Percentiles rank a stretch among this genome's conserved stretches.
Conservation (phyloP, 2,329 filamentous ascomycete genomes). For the Lachnellula subtilissima region DNA sequence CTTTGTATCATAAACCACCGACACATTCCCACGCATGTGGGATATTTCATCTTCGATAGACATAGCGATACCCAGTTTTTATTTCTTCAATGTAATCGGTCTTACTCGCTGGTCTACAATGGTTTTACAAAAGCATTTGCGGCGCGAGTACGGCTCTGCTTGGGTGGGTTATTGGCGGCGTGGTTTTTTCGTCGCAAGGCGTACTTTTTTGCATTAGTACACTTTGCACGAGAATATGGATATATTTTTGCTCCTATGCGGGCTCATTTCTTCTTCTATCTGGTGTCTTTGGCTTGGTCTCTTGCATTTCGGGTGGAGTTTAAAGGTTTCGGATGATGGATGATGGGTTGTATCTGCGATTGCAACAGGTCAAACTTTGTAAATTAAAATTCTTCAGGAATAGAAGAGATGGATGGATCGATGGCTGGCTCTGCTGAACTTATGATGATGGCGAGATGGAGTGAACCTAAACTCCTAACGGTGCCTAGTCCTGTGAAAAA, state of each 20-base stretch:
- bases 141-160: constrained; percentile 16
- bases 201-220: constrained; percentile 1
- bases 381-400: constrained; percentile 26
- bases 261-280: constrained; percentile 23
- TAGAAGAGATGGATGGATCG: constrained; percentile 15
- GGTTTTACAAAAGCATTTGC: constrained; percentile 28
- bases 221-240: constrained; percentile 5
- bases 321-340: constrained; percentile 9
- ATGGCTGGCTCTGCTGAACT: neutral
- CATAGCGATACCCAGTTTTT: constrained; percentile 31
- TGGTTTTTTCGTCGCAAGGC: constrained; percentile 6
- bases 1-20: constrained; percentile 29
- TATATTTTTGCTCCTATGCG: constrained; percentile 14
- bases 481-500: too few species aligned
- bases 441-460: neutral
- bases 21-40: constrained; percentile 23
- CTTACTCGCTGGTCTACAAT: constrained; percentile 22
- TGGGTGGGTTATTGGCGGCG: constrained; percentile 17
- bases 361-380: constrained; percentile 17
- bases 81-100: constrained; percentile 24
- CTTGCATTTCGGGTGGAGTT: constrained; percentile 26
- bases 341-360: constrained; percentile 4
- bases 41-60: constrained; percentile 32
- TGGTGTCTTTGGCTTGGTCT: constrained; percentile 24
- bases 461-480: too few species aligned